These are phyloP conservation scores for Aureobasidium subglaciale DNA, from an alignment of 2,329 filamentous ascomycete genomes.

Conservation along the genomic window DNA sequence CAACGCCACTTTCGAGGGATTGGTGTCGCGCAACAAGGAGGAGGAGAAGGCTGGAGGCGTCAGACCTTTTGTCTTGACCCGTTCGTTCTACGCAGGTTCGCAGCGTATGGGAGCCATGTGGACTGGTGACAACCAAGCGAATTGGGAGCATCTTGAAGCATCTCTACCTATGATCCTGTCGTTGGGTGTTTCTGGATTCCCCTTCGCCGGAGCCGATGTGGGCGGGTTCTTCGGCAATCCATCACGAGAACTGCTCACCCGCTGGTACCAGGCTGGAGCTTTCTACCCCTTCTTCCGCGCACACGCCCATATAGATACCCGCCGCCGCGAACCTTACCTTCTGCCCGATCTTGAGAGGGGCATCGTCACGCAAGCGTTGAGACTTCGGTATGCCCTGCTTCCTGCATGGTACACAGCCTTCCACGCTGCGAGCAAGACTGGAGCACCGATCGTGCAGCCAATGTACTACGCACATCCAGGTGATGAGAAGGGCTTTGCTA, in stretches of 20 bases:
- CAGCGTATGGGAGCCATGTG: conserved; percentile 93
- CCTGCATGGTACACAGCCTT: conserved; percentile 97
- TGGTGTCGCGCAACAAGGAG: conserved; percentile 78
- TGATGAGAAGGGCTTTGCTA: conserved; percentile 76
- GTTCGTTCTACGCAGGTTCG: conserved; percentile 84
- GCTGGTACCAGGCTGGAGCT: conserved; percentile 94
- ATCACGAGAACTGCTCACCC: conserved; percentile 78
- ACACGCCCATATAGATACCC: conserved; percentile 93
- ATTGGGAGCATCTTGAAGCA: conserved; percentile 83
- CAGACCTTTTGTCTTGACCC: conserved; percentile 86
- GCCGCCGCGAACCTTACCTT: conserved; percentile 88
- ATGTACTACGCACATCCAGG: conserved; percentile 88
- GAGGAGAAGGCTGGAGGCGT: conserved; percentile 47
- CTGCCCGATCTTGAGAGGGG: conserved; percentile 74
- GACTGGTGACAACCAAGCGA: conserved; percentile 95
- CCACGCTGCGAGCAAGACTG: conserved; percentile 74
- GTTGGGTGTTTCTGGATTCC: conserved; percentile 86
- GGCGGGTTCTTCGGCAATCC: conserved; percentile 98
- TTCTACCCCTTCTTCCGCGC: conserved; percentile 98
- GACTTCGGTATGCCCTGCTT: conserved; percentile 80
- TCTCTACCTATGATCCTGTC: conserved; percentile 90
- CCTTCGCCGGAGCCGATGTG: conserved; percentile 91
- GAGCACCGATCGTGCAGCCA: conserved; percentile 80
- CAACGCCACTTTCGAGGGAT: conserved; percentile 83
- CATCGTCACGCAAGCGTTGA: conserved; percentile 81